phyloP scores from a whole-genome alignment of 495 filamentous ascomycete genomes.

The Xylaria palmicola region DNA sequence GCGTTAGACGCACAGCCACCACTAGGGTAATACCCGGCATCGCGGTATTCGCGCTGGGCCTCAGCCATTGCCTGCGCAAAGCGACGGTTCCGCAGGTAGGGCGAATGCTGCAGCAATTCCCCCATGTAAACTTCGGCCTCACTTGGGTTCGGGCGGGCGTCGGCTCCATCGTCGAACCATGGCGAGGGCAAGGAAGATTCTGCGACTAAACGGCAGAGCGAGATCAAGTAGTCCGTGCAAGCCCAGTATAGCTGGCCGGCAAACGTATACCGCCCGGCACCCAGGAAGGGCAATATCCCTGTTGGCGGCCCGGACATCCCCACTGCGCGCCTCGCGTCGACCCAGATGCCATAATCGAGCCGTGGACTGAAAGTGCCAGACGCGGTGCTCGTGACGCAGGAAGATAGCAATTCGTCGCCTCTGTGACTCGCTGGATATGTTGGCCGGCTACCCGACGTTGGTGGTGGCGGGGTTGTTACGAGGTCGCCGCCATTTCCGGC shows the following conservation, averaged over 20 bases:
- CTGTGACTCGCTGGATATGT: neutral
- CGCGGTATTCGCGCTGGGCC: conserved; percentile 17
- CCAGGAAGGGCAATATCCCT: conserved; percentile 22
- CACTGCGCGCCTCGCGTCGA: conserved; percentile 18
- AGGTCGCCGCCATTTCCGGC: too few species aligned
- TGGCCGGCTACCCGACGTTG: neutral
- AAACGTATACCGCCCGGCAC: conserved; percentile 19
- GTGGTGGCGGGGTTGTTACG: neutral
- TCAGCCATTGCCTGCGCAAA: conserved; percentile 23
- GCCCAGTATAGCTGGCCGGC: conserved; percentile 23
- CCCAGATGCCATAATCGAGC: conserved; percentile 24
- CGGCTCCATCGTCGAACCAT: neutral
- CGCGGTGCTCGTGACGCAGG: neutral
- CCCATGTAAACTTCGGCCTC: conserved; percentile 18
- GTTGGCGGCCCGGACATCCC: conserved; percentile 13
- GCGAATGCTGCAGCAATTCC: conserved; percentile 20
- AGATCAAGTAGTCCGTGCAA: conserved; percentile 14
- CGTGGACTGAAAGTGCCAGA: conserved; percentile 9
- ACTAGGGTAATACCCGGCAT: conserved; percentile 17
- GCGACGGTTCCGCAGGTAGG: conserved; percentile 11
- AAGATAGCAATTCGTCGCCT: neutral
- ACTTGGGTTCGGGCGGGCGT: neutral
- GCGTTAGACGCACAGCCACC: conserved; percentile 14
- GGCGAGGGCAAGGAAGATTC: neutral
- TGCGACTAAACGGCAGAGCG: conserved; percentile 12